A percentile compares a stretch with the other conserved stretches of the same genome.
phyloP scores from a whole-genome alignment of 2,329 filamentous ascomycete species.

The Curvularia lunata region DNA sequence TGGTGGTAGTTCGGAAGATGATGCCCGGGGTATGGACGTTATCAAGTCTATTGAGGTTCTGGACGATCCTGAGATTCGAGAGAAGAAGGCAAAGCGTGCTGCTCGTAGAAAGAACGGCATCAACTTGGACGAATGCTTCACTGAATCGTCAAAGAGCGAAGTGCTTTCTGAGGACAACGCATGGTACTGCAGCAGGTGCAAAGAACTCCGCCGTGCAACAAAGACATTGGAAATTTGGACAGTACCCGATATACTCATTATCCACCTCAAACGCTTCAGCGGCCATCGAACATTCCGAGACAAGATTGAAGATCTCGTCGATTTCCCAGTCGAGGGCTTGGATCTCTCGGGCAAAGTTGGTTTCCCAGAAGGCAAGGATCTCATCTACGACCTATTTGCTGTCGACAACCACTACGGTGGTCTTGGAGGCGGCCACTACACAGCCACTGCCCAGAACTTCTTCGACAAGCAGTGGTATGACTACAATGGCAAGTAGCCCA shows the following conservation, averaged over 20 bases:
- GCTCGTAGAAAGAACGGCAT: slow-evolving; percentile 76
- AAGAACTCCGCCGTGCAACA: slow-evolving; percentile 87
- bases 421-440: slow-evolving; percentile 94
- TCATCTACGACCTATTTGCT: slow-evolving; percentile 91
- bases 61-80: slow-evolving; percentile 65
- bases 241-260: slow-evolving; percentile 89
- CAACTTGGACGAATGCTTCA: slow-evolving; percentile 85
- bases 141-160: slow-evolving; percentile 93
- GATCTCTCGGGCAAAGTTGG: slow-evolving; percentile 83
- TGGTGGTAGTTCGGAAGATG: slow-evolving; percentile 50
- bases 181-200: slow-evolving; percentile 97
- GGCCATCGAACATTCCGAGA: slow-evolving; percentile 81
- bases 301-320: slow-evolving; percentile 88
- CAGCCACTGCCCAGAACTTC: slow-evolving; percentile 92
- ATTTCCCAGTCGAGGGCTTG: slow-evolving; percentile 87
- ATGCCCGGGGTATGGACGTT: slow-evolving; percentile 66
- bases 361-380: slow-evolving; percentile 77
- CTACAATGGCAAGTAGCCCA: slow-evolving; percentile 75
- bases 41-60: slow-evolving; percentile 64
- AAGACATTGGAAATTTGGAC: slow-evolving; percentile 99
- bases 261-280: slow-evolving; percentile 95
- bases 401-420: slow-evolving; percentile 97
- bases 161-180: slow-evolving; percentile 93
- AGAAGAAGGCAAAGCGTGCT: slow-evolving; percentile 67
- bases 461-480: slow-evolving; percentile 90